Percentiles rank a stretch among this genome's conserved stretches.
Evolutionary conservation across 495 filamentous ascomycete genomes (phyloP).

Genomic region (Amorphotheca resinae): DNA sequence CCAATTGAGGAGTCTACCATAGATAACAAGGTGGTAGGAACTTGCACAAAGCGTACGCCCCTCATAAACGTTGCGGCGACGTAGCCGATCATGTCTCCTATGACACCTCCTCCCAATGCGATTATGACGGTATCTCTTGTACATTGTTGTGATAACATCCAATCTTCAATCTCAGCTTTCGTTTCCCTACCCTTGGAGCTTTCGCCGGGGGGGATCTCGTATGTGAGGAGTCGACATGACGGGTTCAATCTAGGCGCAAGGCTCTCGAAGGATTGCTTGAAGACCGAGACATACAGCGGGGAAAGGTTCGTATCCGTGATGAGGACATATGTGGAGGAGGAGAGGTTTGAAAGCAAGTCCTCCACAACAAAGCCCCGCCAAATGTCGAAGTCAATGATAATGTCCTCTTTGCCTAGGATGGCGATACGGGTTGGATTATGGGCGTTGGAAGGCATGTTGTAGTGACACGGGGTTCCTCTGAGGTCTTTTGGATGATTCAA

Average conservation of each 20-base stretch:
- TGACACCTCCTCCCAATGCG: conserved; percentile 92
- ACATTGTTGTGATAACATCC: conserved; percentile 87
- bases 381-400: conserved; percentile 83
- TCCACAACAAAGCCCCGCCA: conserved; percentile 71
- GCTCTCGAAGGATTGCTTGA: conserved; percentile 57
- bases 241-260: conserved; percentile 32
- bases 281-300: conserved; percentile 63
- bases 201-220: conserved; percentile 82
- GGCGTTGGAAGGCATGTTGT: conserved; percentile 13
- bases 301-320: conserved; percentile 92
- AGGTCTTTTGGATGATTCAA: too few relatives aligned
- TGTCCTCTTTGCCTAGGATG: conserved; percentile 55
- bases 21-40: conserved; percentile 84
- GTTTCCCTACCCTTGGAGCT: conserved; percentile 85
- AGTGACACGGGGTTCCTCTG: too few relatives aligned
- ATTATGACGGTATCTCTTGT: conserved; percentile 91
- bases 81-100: conserved; percentile 95
- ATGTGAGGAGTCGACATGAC: conserved; percentile 65
- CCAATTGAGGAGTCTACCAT: conserved; percentile 99
- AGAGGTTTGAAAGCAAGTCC: conserved; percentile 65
- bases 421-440: conserved; percentile 32
- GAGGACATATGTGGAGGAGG: conserved; percentile 85
- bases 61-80: conserved; percentile 97
- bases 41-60: conserved; percentile 89
- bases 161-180: conserved; percentile 92